These are phyloP conservation scores for Trametes coccinea DNA, from an alignment of 768 basidiomycete species.

Conservation along the genomic window DNA sequence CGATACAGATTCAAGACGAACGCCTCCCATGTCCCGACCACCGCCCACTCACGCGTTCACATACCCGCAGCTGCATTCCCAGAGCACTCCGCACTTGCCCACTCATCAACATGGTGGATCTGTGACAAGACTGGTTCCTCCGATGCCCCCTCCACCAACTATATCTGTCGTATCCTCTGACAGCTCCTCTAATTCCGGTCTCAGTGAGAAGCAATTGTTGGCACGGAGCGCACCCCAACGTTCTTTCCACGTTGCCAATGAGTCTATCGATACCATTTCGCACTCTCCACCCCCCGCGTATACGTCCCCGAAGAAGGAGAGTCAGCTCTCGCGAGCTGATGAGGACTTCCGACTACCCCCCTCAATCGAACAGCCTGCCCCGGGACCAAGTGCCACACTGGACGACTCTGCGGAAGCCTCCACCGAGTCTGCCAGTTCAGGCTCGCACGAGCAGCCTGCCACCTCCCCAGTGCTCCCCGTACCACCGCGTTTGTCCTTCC, in stretches of 20 bases:
- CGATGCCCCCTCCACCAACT: slow-evolving; percentile 13
- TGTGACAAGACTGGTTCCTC: slow-evolving; percentile 12
- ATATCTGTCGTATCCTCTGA: slow-evolving; percentile 16
- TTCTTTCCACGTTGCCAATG: slow-evolving; percentile 45
- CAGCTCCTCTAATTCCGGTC: slow-evolving; percentile 17
- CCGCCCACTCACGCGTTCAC: slow-evolving; percentile 18
- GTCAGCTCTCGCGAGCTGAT: slow-evolving; percentile 3
- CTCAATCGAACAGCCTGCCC: slow-evolving; percentile 1
- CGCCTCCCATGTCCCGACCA: slow-evolving; percentile 10
- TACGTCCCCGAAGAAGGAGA: slow-evolving; percentile 26
- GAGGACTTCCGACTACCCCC: slow-evolving; percentile 25
- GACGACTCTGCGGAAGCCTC: neutral
- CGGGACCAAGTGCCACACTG: neutral
- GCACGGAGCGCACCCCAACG: slow-evolving; percentile 41
- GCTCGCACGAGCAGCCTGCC: neutral
- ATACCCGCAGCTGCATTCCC: slow-evolving; percentile 16
- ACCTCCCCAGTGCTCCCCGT: slow-evolving; percentile 14
- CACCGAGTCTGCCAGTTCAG: slow-evolving; percentile 5
- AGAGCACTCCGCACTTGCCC: slow-evolving; percentile 17
- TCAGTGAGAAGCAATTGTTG: slow-evolving; percentile 23
- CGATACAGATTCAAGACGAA: slow-evolving; percentile 3
- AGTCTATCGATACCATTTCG: slow-evolving; percentile 29
- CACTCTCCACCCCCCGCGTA: slow-evolving; percentile 53
- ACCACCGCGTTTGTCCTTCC: slow-evolving; percentile 59
- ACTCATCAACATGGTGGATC: slow-evolving; percentile 12